Evolutionary conservation across 306 rosid genomes (phyloP).

Genomic region (Malus fusca): DNA sequence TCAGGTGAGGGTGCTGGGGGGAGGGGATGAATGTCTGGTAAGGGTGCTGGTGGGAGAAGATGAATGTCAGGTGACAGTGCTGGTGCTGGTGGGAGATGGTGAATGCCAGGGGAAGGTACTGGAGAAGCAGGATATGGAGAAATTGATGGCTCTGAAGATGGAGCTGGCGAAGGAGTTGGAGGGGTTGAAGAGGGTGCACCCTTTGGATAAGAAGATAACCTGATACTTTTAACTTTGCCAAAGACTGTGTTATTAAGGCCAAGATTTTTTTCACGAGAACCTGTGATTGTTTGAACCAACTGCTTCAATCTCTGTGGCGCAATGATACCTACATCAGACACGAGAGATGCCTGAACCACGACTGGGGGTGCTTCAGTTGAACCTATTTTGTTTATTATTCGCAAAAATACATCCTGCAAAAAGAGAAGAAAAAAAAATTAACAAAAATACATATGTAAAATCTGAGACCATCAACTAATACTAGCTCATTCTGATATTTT

Average conservation of each 20-base stretch:
- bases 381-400: constrained; percentile 58
- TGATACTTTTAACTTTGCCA: constrained; percentile 69
- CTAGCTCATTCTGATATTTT: background rate
- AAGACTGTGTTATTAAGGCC: constrained; percentile 67
- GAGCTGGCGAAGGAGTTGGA: constrained; percentile 68
- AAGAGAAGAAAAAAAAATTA: constrained; percentile 2
- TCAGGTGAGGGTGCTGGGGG: constrained; percentile 23
- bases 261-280: constrained; percentile 54
- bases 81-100: constrained; percentile 33
- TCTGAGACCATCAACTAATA: background rate
- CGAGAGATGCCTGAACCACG: constrained; percentile 62
- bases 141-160: constrained; percentile 42
- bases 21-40: background rate
- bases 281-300: constrained; percentile 53
- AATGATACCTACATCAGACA: constrained; percentile 43
- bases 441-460: background rate
- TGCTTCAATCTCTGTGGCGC: constrained; percentile 61
- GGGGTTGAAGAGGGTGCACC: constrained; percentile 36
- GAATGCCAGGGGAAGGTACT: constrained; percentile 23
- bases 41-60: constrained; percentile 39
- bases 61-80: constrained; percentile 26
- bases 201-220: constrained; percentile 54
- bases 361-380: constrained; percentile 54
- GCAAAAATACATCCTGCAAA: constrained; percentile 66
- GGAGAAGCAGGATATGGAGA: constrained; percentile 43